A percentile compares a stretch with the other conserved stretches of the same genome.
Evolutionary conservation across 176 grass and related monocot species (phyloP).

Genomic region (Oropetium thomaeum): DNA sequence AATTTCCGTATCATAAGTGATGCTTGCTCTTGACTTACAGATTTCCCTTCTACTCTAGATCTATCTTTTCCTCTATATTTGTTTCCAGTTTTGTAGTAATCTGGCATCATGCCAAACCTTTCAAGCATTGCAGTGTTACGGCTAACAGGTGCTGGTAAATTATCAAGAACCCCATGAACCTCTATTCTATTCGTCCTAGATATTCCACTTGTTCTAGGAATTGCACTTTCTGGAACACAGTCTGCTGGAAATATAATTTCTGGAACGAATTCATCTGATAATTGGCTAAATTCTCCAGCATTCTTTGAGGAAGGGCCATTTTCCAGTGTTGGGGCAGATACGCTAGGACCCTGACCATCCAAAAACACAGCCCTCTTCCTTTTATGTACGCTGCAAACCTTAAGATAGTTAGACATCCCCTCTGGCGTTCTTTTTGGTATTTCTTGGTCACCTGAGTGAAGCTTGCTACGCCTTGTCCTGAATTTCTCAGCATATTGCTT

Average conservation of each 20-base stretch:
- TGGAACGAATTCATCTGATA: conserved; percentile 76
- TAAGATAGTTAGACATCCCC: conserved; percentile 81
- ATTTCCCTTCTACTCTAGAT: conserved; percentile 63
- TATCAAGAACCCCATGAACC: conserved; percentile 84
- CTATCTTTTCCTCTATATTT: conserved; percentile 92
- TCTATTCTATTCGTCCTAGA: conserved; percentile 58
- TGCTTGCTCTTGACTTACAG: conserved; percentile 73
- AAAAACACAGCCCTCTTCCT: conserved; percentile 76
- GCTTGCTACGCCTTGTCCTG: conserved; percentile 57
- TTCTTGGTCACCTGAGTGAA: conserved; percentile 64
- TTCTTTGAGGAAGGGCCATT: conserved; percentile 59
- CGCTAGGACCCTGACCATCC: conserved; percentile 36
- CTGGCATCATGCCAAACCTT: conserved; percentile 95
- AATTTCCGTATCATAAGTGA: conserved; percentile 57
- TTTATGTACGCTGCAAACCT: conserved; percentile 72
- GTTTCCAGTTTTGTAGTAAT: conserved; percentile 89
- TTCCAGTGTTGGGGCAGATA: conserved; percentile 31
- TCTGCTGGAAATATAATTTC: conserved; percentile 84
- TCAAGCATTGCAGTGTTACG: conserved; percentile 94
- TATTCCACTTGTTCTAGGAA: conserved; percentile 52
- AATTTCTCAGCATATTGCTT: conserved; percentile 74
- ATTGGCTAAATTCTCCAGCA: conserved; percentile 54
- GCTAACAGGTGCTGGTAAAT: conserved; percentile 74
- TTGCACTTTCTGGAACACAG: conserved; percentile 90
- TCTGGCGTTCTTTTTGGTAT: conserved; percentile 82